Conservation (phyloP, 192 early-diverging fungal genomes). For the Endogone sp. region DNA sequence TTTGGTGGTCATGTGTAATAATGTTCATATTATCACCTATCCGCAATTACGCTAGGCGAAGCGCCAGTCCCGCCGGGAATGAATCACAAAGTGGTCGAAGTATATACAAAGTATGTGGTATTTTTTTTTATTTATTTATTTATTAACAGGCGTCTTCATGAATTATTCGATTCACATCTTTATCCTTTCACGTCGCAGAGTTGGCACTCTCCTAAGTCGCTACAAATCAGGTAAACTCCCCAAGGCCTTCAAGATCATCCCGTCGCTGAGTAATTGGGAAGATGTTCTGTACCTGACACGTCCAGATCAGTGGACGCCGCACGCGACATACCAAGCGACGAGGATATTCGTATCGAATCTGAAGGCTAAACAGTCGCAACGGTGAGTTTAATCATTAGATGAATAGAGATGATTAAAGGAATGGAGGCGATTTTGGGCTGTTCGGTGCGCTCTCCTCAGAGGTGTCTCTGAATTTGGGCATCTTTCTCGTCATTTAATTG, state of each 20-base stretch:
- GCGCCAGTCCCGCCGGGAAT: slow-evolving; percentile 49
- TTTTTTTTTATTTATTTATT: slow-evolving; percentile 7
- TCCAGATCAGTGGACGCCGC: slow-evolving; percentile 93
- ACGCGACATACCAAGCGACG: slow-evolving; percentile 94
- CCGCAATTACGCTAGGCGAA: slow-evolving; percentile 33
- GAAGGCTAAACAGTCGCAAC: slow-evolving; percentile 87
- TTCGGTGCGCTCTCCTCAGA: too few relatives aligned
- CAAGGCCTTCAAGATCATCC: slow-evolving; percentile 99
- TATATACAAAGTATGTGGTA: slow-evolving; percentile 75
- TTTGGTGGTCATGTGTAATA: neutral
- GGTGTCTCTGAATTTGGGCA: too few relatives aligned
- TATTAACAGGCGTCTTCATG: slow-evolving; percentile 1
- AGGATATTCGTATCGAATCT: slow-evolving; percentile 97
- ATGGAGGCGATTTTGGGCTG: slow-evolving; percentile 3
- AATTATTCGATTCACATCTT: neutral
- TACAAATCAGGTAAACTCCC: slow-evolving; percentile 95
- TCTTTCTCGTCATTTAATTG: slow-evolving; percentile 3
- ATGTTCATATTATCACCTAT: slow-evolving; percentile 9
- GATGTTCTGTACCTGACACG: slow-evolving; percentile 90
- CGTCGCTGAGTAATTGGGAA: slow-evolving; percentile 94
- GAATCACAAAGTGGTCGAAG: slow-evolving; percentile 89
- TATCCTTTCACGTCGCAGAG: slow-evolving; percentile 33
- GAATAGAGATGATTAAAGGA: neutral
- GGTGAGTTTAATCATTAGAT: slow-evolving; percentile 39
- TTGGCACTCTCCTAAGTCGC: slow-evolving; percentile 82